Base-by-base conservation (phyloP, 352 stramenopile species). In the Peronospora belbahrii region DNA sequence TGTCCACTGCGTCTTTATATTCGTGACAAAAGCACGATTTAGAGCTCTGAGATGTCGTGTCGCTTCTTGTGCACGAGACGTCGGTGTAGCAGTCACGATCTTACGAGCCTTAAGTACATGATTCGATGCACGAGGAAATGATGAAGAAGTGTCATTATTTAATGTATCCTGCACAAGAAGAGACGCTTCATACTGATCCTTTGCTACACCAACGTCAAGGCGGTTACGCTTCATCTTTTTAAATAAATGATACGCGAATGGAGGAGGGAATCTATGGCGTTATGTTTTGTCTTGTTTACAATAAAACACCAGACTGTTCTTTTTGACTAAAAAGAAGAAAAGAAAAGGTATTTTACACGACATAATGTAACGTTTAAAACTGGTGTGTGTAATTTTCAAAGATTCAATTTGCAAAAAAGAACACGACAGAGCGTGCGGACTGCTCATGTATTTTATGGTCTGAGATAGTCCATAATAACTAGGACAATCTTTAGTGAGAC, bases 111-210 rank as follows among this genome's bases (percentile, higher is more conserved):
- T 58, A 15, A 90, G 56, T 41, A 84, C 69, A 31, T 74, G 49
- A 4, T 59, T 60, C 2, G 71, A 56, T 18, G 74, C 74, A 42
- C 61, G 68, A 39, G 62, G 51, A 36, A 75, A 72, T 14, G 32
- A 43, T 9, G 31, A 48, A n/a, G n/a, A n/a, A 0, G 19, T 7
- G 2, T 51, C 51, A 19, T 17, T 19, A 25, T 48, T 14, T 28
- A 42, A 32, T 24, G 40, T 11, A 1, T 41, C 46, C 2, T 37
- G 32, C 0, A 52, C 34, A 6, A 35, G 42, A 13, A 65, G 45
- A n/a, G 59, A 52, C 23, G 62, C 60, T 52, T 82, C 75, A 52
- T 79, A 87, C 47, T 91, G 64, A 24, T 91, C 72, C 63, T 84
- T 85, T 34, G 76, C 85, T 27, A 88, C 62, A 33, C 76, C 75